Base-by-base conservation (phyloP, 306 rosid species). In the Hippophae gyantsensis region DNA sequence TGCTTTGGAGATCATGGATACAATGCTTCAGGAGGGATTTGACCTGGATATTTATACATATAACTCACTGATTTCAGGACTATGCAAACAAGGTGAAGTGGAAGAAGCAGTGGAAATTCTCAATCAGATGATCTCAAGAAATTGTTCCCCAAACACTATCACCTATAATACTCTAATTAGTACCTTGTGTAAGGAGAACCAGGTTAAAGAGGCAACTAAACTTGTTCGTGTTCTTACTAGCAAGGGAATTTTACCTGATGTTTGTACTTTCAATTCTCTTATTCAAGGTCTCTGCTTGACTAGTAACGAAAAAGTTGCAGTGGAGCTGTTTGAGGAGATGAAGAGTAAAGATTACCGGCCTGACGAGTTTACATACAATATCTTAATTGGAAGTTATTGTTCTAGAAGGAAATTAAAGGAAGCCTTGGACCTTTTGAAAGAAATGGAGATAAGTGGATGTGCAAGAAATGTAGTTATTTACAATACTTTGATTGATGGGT, bases 371-470 rank as follows among this genome's bases (percentile, higher is more conserved):
- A 92, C 98, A 1, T 92, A 92, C 65, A 74, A 73, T 65, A 83
- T 92, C 74, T 70, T 92, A 72, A 87, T 92, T 42, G 86, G 76
- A 52, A 81, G 79, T 70, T 50, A 78, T n/a, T 85, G 95, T 72
- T 76, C 82, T 1, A 82, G 80, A 56, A 60, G 84, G 75, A 81
- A 52, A 54, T 77, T 81, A 54, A 73, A 65, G 38, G 85, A 76
- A 58, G 98, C 96, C n/a, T 54, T 85, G 76, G 38, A 10, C 65
- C 60, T 92, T 53, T 68, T 87, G 54, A 87, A 80, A 53, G 93
- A 92, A 72, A 92, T 90, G 95, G 98, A 87, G 74, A 90, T 90
- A 6, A 81, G 79, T 59, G 89, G 95, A 45, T 92, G 89, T 52
- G 79, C 98, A 8, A 76, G 95, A 42, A 85, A 87, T 56, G 92